Evolutionary conservation across 2,329 filamentous ascomycete species (phyloP), one percentile per base, ranked within the genome.

Genomic region (Xylariaceae sp.): DNA sequence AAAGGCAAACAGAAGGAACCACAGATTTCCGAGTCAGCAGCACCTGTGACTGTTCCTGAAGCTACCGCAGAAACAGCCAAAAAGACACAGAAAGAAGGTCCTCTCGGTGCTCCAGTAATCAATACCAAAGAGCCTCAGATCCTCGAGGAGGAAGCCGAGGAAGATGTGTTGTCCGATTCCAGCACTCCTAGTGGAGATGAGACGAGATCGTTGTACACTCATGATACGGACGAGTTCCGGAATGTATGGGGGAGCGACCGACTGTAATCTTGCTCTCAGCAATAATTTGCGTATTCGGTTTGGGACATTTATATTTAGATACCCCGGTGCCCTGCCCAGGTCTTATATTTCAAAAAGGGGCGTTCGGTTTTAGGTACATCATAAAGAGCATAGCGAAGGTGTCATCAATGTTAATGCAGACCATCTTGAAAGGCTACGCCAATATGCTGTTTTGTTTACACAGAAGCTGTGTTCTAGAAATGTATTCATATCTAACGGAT

Each of bases 101-200:
- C 63, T 0, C 56, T 65, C 5, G 63, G 63, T 3, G 60, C 61
- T 20, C 63, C 63, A 5, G 43, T 61, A 6, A 49, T 65, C 23
- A 56, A 49, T 14, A 65, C 62, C 4, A 55, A 53, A 5, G 63
- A 64, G 6, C 62, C 63, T 36, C 62, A 64, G 20, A 62, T 65
- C 19, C 45, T 64, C 21, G 47, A 55, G 43, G 58, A 63, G 51
- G 63, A 65, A 40, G 62, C 62, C 19, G 62, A 64, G 35, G 61
- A 64, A 44, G 62, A 64, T 20, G 58, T 60, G 10, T 34, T 54
- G 3, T 53, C 53, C 11, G 60, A 63, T 12, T 53, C 54, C n/a
- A 40, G 47, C 5, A 42, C 45, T 7, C 45, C 57, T 4, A 49
- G 48, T 29, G 45, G 45, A 32, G 48, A 52, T 12, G 50, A 39